These are phyloP conservation scores for Brassica balearica DNA, from an alignment of 441 rosid species.

Conservation along the genomic window DNA sequence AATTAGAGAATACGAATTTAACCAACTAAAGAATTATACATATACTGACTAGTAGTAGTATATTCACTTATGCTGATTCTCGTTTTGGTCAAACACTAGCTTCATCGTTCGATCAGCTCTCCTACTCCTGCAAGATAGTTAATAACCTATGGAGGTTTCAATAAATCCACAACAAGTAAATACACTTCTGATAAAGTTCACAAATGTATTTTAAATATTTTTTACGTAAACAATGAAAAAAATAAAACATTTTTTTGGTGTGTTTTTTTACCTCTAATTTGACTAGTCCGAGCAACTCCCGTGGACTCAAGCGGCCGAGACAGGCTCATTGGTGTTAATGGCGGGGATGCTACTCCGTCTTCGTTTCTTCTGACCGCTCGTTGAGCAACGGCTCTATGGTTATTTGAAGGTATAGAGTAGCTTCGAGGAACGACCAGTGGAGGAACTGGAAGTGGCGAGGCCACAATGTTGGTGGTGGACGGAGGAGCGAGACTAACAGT, in stretches of 20 bases:
- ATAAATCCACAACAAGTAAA: constrained; percentile 30
- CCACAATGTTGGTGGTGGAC: constrained; percentile 49
- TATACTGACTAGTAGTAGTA: constrained; percentile 25
- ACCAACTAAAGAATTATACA: constrained; percentile 35
- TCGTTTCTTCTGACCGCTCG: constrained; percentile 53
- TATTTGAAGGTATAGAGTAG: constrained; percentile 86
- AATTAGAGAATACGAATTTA: constrained; percentile 15
- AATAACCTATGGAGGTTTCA: constrained; percentile 44
- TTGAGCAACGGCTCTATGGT: constrained; percentile 70
- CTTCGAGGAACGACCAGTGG: constrained; percentile 73
- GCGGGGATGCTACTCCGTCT: constrained; percentile 68
- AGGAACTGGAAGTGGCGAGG: constrained; percentile 82
- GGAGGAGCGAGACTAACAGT: constrained; percentile 50
- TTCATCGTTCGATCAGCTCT: constrained; percentile 46
- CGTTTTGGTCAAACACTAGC: constrained; percentile 28
- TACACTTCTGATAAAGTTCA: background rate
- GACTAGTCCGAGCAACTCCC: constrained; percentile 55
- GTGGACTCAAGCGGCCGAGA: constrained; percentile 50
- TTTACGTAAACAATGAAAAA: background rate
- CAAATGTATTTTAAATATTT: background rate
- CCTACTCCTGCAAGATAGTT: constrained; percentile 42
- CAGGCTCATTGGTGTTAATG: constrained; percentile 78
- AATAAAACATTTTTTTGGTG: background rate
- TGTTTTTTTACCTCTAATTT: constrained; percentile 63
- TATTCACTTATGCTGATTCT: constrained; percentile 29